Conservation (phyloP, 139 green algal genomes). For the Chlamydomonas sp. region DNA sequence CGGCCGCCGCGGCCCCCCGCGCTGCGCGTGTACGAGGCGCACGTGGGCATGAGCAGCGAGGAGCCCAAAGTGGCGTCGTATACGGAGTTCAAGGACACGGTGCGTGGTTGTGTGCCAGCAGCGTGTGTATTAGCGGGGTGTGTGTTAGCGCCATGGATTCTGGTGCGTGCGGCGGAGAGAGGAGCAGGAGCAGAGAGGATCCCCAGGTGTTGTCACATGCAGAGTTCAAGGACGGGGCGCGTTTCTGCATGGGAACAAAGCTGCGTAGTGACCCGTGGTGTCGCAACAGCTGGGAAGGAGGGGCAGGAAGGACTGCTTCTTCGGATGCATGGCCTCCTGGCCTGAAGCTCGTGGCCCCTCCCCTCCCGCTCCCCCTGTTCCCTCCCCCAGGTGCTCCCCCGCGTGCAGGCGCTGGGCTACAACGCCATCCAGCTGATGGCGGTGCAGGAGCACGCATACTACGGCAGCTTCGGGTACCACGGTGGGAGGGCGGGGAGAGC, state of each 20-base stretch:
- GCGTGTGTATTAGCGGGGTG: too few species aligned
- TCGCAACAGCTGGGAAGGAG: too few species aligned
- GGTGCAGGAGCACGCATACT: slow-evolving; percentile 93
- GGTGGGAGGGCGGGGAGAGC: slow-evolving; percentile 16
- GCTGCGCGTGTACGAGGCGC: slow-evolving; percentile 95
- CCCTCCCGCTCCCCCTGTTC: neutral
- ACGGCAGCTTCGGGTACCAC: slow-evolving; percentile 95
- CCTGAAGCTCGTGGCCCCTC: neutral
- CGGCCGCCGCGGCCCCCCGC: slow-evolving; percentile 63
- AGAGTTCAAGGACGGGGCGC: too few species aligned
- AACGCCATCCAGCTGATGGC: slow-evolving; percentile 95
- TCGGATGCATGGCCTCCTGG: too few species aligned
- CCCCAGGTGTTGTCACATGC: too few species aligned
- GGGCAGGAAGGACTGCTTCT: too few species aligned
- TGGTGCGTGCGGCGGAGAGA: too few species aligned
- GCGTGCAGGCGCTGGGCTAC: slow-evolving; percentile 86
- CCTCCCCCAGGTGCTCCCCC: slow-evolving; percentile 77
- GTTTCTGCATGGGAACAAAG: too few species aligned
- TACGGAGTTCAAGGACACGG: slow-evolving; percentile 83
- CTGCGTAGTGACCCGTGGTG: too few species aligned
- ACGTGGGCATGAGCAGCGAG: slow-evolving; percentile 95
- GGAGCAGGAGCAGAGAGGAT: too few species aligned
- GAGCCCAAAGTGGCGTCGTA: slow-evolving; percentile 82
- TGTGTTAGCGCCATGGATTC: too few species aligned
- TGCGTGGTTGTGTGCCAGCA: slow-evolving; percentile 19